These are phyloP conservation scores for Boletus barrowsii DNA, from an alignment of 768 basidiomycete genomes.

Conservation along the genomic window DNA sequence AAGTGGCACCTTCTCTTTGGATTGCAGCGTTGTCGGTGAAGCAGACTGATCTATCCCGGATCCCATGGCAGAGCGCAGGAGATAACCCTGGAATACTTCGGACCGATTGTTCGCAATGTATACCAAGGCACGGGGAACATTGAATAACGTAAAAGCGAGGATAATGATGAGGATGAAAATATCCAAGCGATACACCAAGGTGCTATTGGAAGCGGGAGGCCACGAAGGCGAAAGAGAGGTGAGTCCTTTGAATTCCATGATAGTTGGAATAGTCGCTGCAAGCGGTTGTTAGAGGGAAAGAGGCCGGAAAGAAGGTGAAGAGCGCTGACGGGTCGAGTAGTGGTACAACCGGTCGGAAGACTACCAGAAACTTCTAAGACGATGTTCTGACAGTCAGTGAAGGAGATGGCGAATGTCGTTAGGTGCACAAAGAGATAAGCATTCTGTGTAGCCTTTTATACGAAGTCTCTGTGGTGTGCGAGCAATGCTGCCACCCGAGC, in stretches of 20 bases:
- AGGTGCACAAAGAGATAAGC: neutral
- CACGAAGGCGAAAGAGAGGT: no score
- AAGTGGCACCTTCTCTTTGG: neutral
- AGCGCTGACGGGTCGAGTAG: neutral
- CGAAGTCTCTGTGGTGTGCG: neutral
- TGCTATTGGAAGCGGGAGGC: no score
- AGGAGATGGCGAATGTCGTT: neutral
- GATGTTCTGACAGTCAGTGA: neutral
- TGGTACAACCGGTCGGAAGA: no score
- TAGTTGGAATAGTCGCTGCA: neutral
- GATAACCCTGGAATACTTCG: conserved; percentile 48
- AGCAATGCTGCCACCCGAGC: neutral
- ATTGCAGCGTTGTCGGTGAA: neutral
- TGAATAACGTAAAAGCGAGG: conserved; percentile 37
- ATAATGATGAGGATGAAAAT: conserved; percentile 43
- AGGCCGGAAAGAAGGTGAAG: neutral
- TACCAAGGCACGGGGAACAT: conserved; percentile 46
- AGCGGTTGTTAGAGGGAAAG: neutral
- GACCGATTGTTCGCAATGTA: conserved; percentile 46
- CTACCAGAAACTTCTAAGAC: neutral
- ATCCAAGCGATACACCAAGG: conserved; percentile 36
- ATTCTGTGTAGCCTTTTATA: neutral
- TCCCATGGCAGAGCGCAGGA: conserved; percentile 34
- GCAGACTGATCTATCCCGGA: neutral
- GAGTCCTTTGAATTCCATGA: conserved; percentile 6